phyloP scores from a whole-genome alignment of 1,139 yeast genomes.

The Diutina scorzettiae region DNA sequence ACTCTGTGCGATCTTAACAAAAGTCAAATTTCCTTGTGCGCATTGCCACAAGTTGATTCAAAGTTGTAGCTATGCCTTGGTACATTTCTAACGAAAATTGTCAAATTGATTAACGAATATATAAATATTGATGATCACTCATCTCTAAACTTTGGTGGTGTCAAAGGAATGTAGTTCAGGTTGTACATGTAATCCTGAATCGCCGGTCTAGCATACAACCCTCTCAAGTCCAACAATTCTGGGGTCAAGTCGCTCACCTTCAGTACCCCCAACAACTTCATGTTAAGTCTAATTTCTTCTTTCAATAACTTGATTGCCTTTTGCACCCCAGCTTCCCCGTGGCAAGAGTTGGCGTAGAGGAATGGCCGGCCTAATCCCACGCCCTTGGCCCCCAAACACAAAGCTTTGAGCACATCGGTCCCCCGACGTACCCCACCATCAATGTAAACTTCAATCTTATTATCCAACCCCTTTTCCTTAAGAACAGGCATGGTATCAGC shows the following conservation, averaged over 20 bases:
- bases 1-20: too few relatives aligned
- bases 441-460: constrained; percentile 40
- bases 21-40: too few relatives aligned
- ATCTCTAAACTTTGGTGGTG: constrained; percentile 8
- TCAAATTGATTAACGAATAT: too few relatives aligned
- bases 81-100: too few relatives aligned
- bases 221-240: constrained; percentile 9
- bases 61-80: too few relatives aligned
- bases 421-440: constrained; percentile 68
- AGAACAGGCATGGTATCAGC: constrained; percentile 51
- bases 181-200: constrained; percentile 9
- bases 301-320: constrained; percentile 68
- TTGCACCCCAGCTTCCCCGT: constrained; percentile 70
- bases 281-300: constrained; percentile 76
- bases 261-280: constrained; percentile 71
- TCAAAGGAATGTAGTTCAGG: constrained; percentile 9
- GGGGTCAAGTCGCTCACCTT: constrained; percentile 9
- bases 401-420: constrained; percentile 53
- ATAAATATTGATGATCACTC: constrained; percentile 6
- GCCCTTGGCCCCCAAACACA: constrained; percentile 60
- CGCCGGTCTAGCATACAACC: constrained; percentile 7
- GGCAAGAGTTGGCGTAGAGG: constrained; percentile 57
- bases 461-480: constrained; percentile 29
- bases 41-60: too few relatives aligned
- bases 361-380: constrained; percentile 70